These are phyloP conservation scores for Cutaneotrichosporon curvatum DNA, from an alignment of 1,284 basidiomycete species.

Conservation along the genomic window DNA sequence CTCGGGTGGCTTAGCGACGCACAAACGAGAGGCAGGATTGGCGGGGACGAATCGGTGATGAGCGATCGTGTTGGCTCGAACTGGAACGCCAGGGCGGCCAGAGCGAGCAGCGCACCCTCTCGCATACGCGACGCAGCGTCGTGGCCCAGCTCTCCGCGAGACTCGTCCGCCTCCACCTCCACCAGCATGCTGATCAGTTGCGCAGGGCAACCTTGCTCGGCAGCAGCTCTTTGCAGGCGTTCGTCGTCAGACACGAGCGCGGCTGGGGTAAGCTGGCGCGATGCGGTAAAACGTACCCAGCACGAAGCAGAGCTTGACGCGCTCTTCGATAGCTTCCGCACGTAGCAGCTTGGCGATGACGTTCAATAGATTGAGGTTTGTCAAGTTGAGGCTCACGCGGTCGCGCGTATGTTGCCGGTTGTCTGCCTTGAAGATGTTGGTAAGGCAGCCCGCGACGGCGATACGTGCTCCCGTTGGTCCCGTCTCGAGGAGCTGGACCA, in stretches of 20 bases:
- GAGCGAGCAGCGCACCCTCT: conserved; percentile 61
- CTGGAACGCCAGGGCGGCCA: conserved; percentile 63
- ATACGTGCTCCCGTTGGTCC: conserved; percentile 34
- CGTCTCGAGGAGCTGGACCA: conserved; percentile 27
- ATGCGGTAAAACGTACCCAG: conserved; percentile 50
- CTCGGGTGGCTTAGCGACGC: conserved; percentile 56
- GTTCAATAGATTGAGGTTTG: conserved; percentile 20
- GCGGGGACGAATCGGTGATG: conserved; percentile 53
- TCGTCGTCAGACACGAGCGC: conserved; percentile 64
- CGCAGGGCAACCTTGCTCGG: conserved; percentile 26
- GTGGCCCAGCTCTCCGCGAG: conserved; percentile 51
- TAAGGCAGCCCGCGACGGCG: conserved; percentile 39
- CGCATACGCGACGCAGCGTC: conserved; percentile 13
- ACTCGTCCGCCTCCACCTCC: conserved; percentile 51
- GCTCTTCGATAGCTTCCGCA: conserved; percentile 30
- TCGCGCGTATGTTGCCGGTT: conserved; percentile 17
- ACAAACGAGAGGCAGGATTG: conserved; percentile 54
- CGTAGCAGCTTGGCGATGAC: conserved; percentile 29
- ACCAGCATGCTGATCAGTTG: conserved; percentile 23
- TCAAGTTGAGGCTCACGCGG: conserved; percentile 12
- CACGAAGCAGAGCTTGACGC: conserved; percentile 56
- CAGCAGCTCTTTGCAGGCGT: conserved; percentile 51
- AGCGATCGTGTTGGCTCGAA: conserved; percentile 62
- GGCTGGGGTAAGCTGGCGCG: conserved; percentile 47
- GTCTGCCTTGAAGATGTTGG: conserved; percentile 37